Percentiles rank a stretch among this genome's conserved stretches.
Evolutionary conservation across 345 rosid species (phyloP).

Genomic region (Aquilaria yunnanensis): DNA sequence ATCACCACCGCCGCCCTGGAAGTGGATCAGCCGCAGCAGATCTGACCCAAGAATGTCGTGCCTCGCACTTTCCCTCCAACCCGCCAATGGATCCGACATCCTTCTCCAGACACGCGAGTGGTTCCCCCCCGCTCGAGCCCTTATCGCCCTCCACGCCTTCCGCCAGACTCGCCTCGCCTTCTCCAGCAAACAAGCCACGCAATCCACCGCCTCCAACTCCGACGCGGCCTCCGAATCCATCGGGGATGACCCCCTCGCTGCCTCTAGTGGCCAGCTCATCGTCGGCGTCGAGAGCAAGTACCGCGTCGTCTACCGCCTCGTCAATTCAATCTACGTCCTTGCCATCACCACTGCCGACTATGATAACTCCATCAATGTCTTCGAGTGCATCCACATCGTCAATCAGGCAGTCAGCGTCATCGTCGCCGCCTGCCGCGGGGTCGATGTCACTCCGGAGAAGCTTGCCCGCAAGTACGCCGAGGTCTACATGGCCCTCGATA

Average conservation of each 20-base stretch:
- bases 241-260: constrained; percentile 95
- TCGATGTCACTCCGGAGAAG: constrained; percentile 97
- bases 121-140: constrained; percentile 94
- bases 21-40: constrained; percentile 13
- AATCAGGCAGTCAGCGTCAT: constrained; percentile 96
- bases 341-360: constrained; percentile 88
- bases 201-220: constrained; percentile 38
- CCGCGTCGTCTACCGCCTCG: constrained; percentile 91
- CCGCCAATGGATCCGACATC: constrained; percentile 80
- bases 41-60: constrained; percentile 53
- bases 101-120: constrained; percentile 90
- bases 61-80: constrained; percentile 84
- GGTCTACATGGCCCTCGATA: constrained; percentile 96
- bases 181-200: constrained; percentile 39
- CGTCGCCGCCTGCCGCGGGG: constrained; percentile 98
- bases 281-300: constrained; percentile 97
- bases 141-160: constrained; percentile 87
- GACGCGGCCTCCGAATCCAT: constrained; percentile 40
- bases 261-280: constrained; percentile 91
- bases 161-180: constrained; percentile 84
- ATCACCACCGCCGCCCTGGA: constrained; percentile 1
- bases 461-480: constrained; percentile 85
- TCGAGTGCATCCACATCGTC: constrained; percentile 92
- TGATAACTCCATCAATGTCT: constrained; percentile 79
- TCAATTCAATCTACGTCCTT: constrained; percentile 87